Conservation (phyloP, 2,329 filamentous ascomycete genomes). For the Trichoderma hamatum region DNA sequence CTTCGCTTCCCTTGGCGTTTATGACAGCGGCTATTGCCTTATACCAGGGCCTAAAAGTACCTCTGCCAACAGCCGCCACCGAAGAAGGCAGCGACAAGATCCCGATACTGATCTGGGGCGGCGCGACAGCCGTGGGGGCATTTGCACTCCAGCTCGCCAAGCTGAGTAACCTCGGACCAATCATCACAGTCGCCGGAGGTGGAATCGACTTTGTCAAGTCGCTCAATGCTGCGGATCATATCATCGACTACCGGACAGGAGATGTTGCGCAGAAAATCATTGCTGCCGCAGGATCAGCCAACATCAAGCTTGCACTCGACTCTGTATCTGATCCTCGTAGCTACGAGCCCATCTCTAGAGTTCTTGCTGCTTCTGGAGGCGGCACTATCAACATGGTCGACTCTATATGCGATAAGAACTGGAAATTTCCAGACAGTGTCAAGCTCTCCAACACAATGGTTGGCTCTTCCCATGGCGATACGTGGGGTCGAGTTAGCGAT, state of each 20-base stretch:
- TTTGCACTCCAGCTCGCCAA: conserved; percentile 59
- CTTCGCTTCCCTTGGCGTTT: conserved; percentile 58
- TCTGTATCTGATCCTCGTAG: conserved; percentile 1
- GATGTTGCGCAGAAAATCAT: background rate
- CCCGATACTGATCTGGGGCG: conserved; percentile 53
- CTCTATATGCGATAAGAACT: background rate
- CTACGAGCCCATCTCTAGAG: background rate
- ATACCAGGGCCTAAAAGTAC: conserved; percentile 45
- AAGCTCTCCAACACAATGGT: background rate
- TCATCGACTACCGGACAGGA: conserved; percentile 9
- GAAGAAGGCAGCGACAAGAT: conserved; percentile 32
- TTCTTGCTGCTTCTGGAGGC: background rate
- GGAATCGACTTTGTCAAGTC: conserved; percentile 18
- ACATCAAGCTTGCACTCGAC: background rate
- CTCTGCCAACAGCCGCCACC: conserved; percentile 53
- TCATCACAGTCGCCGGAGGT: conserved; percentile 60
- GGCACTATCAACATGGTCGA: conserved; percentile 4
- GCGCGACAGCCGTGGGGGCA: conserved; percentile 56
- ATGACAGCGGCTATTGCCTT: conserved; percentile 58
- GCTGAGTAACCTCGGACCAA: conserved; percentile 56
- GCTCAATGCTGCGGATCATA: background rate
- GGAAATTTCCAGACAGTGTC: conserved; percentile 7
- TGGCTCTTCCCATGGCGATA: background rate
- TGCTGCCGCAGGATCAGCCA: background rate
- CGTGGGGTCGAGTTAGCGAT: background rate